phyloP scores from a whole-genome alignment of 352 stramenopile genomes.

The Phytopythium chamaehyphon region DNA sequence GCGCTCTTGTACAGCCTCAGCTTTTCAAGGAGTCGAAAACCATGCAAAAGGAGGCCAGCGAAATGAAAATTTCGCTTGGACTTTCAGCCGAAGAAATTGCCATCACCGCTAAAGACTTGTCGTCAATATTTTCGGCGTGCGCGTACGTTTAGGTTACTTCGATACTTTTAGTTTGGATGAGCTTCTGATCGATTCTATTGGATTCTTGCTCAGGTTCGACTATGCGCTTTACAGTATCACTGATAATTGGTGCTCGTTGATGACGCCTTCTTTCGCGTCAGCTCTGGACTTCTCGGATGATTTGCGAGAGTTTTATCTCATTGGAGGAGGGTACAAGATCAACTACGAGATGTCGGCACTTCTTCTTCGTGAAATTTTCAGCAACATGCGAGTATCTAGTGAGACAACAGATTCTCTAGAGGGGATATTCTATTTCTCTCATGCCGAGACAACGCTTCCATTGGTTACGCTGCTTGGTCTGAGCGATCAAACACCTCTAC shows the following conservation, averaged over 20 bases:
- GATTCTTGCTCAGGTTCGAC: slow-evolving; percentile 25
- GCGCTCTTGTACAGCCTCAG: slow-evolving; percentile 18
- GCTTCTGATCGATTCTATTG: not conserved
- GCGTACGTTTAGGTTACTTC: slow-evolving; percentile 16
- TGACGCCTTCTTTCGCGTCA: slow-evolving; percentile 19
- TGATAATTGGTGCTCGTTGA: slow-evolving; percentile 39
- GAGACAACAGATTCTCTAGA: slow-evolving; percentile 5
- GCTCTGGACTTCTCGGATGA: slow-evolving; percentile 43
- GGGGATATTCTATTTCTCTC: slow-evolving; percentile 47
- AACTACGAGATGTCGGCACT: slow-evolving; percentile 50
- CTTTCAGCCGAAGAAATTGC: slow-evolving; percentile 16
- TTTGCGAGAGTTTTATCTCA: slow-evolving; percentile 42
- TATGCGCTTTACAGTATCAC: slow-evolving; percentile 38
- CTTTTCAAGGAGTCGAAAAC: slow-evolving; percentile 26
- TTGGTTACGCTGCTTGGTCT: slow-evolving; percentile 49
- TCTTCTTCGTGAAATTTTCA: slow-evolving; percentile 30
- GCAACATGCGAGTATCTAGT: slow-evolving; percentile 15
- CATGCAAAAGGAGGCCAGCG: slow-evolving; percentile 10
- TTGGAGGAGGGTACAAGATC: slow-evolving; percentile 36
- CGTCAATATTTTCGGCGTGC: slow-evolving; percentile 35
- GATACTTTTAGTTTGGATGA: not conserved
- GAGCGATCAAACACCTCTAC: slow-evolving; percentile 20
- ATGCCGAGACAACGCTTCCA: slow-evolving; percentile 52
- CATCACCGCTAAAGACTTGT: slow-evolving; percentile 27
- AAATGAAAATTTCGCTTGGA: slow-evolving; percentile 18